These are phyloP conservation scores for Logfia minima DNA, from an alignment of 129 eudicot species.

Conservation along the genomic window DNA sequence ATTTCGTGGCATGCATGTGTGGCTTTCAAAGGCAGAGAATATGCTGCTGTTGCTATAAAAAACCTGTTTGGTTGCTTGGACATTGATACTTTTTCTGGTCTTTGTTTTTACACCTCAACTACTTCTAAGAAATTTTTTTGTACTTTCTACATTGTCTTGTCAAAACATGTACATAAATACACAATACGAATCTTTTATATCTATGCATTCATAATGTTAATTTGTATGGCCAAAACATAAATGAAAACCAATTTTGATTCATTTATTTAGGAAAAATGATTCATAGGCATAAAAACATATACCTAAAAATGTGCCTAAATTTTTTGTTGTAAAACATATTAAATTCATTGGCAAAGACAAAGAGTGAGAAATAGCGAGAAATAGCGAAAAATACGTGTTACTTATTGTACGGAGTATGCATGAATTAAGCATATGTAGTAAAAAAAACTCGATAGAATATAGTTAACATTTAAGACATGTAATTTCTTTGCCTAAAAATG, in stretches of 20 bases:
- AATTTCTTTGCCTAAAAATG: not conserved
- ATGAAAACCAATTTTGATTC: not conserved
- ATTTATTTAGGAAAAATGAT: not conserved
- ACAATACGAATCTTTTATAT: conserved; percentile 26
- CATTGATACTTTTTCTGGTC: conserved; percentile 34
- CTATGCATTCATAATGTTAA: conserved; percentile 12
- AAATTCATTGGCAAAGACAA: no score
- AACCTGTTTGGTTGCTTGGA: conserved; percentile 33
- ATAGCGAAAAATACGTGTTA: no score
- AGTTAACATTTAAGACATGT: not conserved
- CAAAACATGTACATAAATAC: conserved; percentile 11
- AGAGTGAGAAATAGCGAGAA: no score
- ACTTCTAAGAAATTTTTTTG: conserved; percentile 38
- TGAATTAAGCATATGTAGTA: no score
- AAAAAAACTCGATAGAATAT: no score
- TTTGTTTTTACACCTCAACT: conserved; percentile 34
- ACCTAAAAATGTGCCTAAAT: no score
- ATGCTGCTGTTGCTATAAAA: conserved; percentile 33
- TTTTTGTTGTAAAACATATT: no score
- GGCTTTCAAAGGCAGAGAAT: conserved; percentile 44
- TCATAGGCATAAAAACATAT: no score
- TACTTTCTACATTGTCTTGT: conserved; percentile 36
- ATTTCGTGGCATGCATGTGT: conserved; percentile 43
- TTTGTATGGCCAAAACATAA: not conserved
- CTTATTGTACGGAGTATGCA: no score